These are phyloP conservation scores for Crataegus laevigata DNA, from an alignment of 306 rosid species.

Conservation along the genomic window DNA sequence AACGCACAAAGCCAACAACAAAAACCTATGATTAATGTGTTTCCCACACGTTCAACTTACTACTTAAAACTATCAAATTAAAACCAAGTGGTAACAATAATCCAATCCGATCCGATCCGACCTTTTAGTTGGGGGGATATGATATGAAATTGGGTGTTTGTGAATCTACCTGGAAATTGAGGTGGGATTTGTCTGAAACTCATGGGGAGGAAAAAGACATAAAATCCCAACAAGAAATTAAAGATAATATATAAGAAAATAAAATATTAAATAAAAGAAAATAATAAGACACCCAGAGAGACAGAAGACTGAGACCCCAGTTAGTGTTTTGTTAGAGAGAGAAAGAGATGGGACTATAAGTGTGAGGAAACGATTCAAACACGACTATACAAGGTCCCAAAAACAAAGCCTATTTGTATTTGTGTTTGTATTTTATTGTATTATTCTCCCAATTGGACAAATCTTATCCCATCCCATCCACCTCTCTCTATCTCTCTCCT, in stretches of 20 bases:
- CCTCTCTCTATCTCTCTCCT: neutral
- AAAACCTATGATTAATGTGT: slow-evolving; percentile 23
- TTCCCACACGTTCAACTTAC: slow-evolving; percentile 26
- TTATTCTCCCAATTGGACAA: slow-evolving; percentile 38
- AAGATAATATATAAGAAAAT: slow-evolving; percentile 10
- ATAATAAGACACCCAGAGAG: slow-evolving; percentile 25
- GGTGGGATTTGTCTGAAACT: slow-evolving; percentile 69
- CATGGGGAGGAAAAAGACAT: slow-evolving; percentile 37
- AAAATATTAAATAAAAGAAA: slow-evolving; percentile 6
- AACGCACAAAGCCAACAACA: slow-evolving; percentile 18
- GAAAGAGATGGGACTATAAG: slow-evolving; percentile 5
- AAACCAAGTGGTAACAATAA: neutral
- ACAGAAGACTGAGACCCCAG: slow-evolving; percentile 5
- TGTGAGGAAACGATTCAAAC: slow-evolving; percentile 74
- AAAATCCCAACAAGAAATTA: slow-evolving; percentile 19
- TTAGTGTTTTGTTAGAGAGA: neutral
- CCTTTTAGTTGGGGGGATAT: slow-evolving; percentile 36
- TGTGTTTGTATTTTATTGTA: neutral
- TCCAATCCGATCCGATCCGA: slow-evolving; percentile 11
- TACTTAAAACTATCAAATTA: slow-evolving; percentile 14
- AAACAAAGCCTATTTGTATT: neutral
- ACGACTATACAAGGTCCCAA: slow-evolving; percentile 22
- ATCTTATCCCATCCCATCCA: slow-evolving; percentile 67
- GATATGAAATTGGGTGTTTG: slow-evolving; percentile 35
- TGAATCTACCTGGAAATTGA: slow-evolving; percentile 94